Base-by-base conservation (phyloP, 371 early-diverging fungal species). In the Thermomucor indicae-seudaticae region DNA sequence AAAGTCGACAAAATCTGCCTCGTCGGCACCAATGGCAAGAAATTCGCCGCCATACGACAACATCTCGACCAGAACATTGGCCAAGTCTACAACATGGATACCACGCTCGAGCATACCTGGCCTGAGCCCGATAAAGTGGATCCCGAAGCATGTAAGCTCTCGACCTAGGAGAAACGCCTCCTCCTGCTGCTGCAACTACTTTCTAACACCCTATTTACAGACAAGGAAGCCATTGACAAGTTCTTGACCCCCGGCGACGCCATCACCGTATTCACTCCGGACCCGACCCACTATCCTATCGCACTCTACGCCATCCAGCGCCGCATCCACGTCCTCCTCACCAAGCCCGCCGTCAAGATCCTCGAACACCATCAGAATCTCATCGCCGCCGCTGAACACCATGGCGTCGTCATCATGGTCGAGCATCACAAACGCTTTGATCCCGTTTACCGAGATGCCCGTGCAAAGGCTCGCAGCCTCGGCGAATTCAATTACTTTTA, bases 361-460 rank as follows among this genome's bases (percentile, higher is more conserved):
- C 43, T 62, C 8, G 49, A 31, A 0, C 57, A 78, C n/a, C 79
- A 78, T 46, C 48, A 58, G 31, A 39, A 44, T 3, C 55, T 78
- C 14, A 54, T 72, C 23, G 56, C 50, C 10, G 63, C 54, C 32
- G 76, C 79, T 6, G 48, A 67, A 31, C 46, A 65, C 24, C 43
- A 66, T n/a, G 53, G 50, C 47, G 78, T 78, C 4, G 54, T 73
- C 24, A 66, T 62, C 27, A 57, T 57, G 52, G 66, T 74, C 5
- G 79, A 78, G 47, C 60, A 77, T 27, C 79, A 78, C 55, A 78
- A 78, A 55, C 60, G 79, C 17, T 78, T 72, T 37, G 79, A 77
- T 42, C 72, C 79, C 10, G 67, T 65, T 17, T 77, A 78, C 39
- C 29, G 49, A 14, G 66, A 58, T 40, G 55, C 64, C 1, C 58